A percentile compares a stretch with the other conserved stretches of the same genome.
Evolutionary conservation across 148 eudicot species (phyloP).

Genomic region (Camellia granthamiana): DNA sequence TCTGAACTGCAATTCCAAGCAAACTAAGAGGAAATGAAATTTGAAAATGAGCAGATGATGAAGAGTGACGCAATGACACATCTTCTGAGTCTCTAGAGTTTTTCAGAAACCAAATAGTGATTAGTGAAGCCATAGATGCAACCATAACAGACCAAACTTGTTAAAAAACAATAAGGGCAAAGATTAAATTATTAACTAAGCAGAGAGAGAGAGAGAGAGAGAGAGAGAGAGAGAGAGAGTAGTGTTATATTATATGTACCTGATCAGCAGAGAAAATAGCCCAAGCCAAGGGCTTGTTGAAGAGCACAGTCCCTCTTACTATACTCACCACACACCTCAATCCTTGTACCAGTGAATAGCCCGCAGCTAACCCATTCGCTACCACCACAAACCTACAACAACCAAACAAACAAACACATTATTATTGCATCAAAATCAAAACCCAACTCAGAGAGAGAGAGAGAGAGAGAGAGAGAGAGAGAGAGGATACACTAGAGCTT

Average conservation of each 20-base stretch:
- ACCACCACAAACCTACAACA: slow-evolving; percentile 73
- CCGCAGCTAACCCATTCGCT: slow-evolving; percentile 71
- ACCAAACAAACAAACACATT: neutral
- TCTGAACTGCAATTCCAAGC: too few relatives aligned
- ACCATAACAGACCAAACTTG: too few relatives aligned
- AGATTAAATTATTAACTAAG: neutral
- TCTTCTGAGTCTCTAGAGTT: too few relatives aligned
- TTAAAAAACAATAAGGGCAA: too few relatives aligned
- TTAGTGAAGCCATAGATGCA: too few relatives aligned
- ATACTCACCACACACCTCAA: slow-evolving; percentile 75
- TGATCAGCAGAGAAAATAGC: slow-evolving; percentile 90
- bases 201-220: neutral
- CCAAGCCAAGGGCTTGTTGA: slow-evolving; percentile 93
- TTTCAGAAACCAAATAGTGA: too few relatives aligned
- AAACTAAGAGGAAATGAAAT: too few relatives aligned
- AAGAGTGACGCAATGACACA: too few relatives aligned
- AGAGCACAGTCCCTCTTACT: slow-evolving; percentile 73
- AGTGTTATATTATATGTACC: slow-evolving; percentile 31
- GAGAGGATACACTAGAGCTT: slow-evolving; percentile 65
- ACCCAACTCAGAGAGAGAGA: neutral
- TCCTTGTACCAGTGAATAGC: slow-evolving; percentile 70
- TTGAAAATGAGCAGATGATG: too few relatives aligned
- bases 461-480: neutral
- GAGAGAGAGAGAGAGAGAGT: too few relatives aligned
- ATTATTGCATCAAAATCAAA: neutral